phyloP scores from a whole-genome alignment of 2,329 filamentous ascomycete species.

The Talaromyces sp. region DNA sequence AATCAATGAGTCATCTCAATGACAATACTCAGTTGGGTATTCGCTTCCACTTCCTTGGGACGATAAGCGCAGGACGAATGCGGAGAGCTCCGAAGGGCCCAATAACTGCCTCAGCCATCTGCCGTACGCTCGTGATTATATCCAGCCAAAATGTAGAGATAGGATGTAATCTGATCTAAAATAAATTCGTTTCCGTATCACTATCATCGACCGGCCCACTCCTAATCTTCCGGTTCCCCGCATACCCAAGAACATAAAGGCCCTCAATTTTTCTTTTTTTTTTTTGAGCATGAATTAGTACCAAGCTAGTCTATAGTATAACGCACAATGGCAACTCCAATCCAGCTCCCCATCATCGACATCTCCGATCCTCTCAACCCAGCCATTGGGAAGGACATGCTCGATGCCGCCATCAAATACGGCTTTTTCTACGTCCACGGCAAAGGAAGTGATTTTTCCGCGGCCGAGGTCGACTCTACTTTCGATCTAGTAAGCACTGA shows the following conservation, averaged over 20 bases:
- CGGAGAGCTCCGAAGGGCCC: conserved; percentile 13
- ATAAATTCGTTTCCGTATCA: neutral
- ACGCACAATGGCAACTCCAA: conserved; percentile 22
- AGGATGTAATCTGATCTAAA: neutral
- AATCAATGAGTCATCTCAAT: conserved; percentile 6
- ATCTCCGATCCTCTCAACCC: conserved; percentile 62
- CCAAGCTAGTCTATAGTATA: too few species aligned
- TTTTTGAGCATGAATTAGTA: too few species aligned
- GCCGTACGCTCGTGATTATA: neutral
- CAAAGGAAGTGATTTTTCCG: conserved; percentile 64
- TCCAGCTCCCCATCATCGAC: conserved; percentile 75
- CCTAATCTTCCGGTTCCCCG: conserved; percentile 8
- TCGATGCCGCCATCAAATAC: conserved; percentile 75
- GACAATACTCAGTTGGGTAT: neutral
- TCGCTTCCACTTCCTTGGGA: neutral
- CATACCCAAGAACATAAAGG: neutral
- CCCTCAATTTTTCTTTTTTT: neutral
- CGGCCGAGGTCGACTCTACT: conserved; percentile 62
- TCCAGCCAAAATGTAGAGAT: neutral
- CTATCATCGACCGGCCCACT: neutral
- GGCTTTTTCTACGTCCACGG: conserved; percentile 90
- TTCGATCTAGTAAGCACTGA: conserved; percentile 65
- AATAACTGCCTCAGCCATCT: neutral
- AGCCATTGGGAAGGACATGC: conserved; percentile 63
- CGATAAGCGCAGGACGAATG: conserved; percentile 6